Conservation (phyloP, 352 stramenopile genomes). For the Phytophthora megakarya region DNA sequence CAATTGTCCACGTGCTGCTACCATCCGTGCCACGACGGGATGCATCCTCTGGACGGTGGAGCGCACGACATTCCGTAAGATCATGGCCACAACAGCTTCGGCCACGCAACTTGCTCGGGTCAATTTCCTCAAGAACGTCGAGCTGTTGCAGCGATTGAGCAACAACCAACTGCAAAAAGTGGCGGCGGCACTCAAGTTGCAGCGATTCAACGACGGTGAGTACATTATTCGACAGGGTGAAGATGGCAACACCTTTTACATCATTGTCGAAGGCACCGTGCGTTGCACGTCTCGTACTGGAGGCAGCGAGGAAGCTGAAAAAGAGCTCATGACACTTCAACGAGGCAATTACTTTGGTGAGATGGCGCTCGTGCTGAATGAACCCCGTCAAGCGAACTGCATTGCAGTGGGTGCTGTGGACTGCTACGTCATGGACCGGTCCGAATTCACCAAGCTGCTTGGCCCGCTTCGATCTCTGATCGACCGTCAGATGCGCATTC, state of each 20-base stretch:
- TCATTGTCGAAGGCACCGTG: slow-evolving; percentile 95
- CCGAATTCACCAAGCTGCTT: slow-evolving; percentile 89
- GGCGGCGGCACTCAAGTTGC: slow-evolving; percentile 79
- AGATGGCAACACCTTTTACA: slow-evolving; percentile 97
- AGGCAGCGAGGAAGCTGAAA: slow-evolving; percentile 56
- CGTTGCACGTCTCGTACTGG: slow-evolving; percentile 64
- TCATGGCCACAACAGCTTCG: slow-evolving; percentile 81
- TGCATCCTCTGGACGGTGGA: slow-evolving; percentile 94
- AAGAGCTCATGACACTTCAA: slow-evolving; percentile 79
- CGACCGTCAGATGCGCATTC: slow-evolving; percentile 91
- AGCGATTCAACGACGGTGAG: slow-evolving; percentile 89
- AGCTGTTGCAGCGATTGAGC: slow-evolving; percentile 90
- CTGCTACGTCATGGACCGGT: slow-evolving; percentile 91
- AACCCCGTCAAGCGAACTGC: slow-evolving; percentile 87
- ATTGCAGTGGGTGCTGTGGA: slow-evolving; percentile 80
- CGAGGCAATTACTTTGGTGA: slow-evolving; percentile 90
- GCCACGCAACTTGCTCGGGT: slow-evolving; percentile 78
- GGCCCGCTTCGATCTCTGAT: slow-evolving; percentile 75
- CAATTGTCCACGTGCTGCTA: slow-evolving; percentile 94
- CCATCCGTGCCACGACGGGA: slow-evolving; percentile 87
- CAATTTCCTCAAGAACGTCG: slow-evolving; percentile 94
- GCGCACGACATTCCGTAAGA: slow-evolving; percentile 82
- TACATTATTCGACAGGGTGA: slow-evolving; percentile 95
- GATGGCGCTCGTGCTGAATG: slow-evolving; percentile 87
- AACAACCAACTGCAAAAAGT: slow-evolving; percentile 89